phyloP scores from a whole-genome alignment of 805 yeast genomes.

The Cyberlindnera meyerae region DNA sequence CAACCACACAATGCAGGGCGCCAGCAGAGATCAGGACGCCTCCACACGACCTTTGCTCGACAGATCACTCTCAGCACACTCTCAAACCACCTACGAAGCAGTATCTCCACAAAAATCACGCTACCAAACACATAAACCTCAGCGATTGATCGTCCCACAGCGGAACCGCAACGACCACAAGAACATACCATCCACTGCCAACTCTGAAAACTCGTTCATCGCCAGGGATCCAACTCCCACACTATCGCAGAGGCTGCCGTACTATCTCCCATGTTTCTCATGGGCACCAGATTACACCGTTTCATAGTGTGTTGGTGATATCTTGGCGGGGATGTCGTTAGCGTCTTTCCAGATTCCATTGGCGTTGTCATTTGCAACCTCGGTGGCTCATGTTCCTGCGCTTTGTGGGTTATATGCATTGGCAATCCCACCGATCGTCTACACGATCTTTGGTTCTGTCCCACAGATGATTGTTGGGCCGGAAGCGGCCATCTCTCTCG shows the following conservation, averaged over 20 bases:
- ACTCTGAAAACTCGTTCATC: constrained; percentile 7
- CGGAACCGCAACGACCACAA: no score
- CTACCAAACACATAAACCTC: background rate
- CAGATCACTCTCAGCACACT: constrained; percentile 1
- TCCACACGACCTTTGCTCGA: constrained; percentile 10
- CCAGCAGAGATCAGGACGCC: constrained; percentile 1
- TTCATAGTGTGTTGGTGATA: constrained; percentile 47
- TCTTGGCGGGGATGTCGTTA: constrained; percentile 78
- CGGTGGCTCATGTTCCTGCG: constrained; percentile 81
- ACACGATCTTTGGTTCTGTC: constrained; percentile 75
- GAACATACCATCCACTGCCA: constrained; percentile 3
- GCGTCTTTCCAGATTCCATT: constrained; percentile 92
- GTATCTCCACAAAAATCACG: constrained; percentile 6
- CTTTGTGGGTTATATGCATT: constrained; percentile 73
- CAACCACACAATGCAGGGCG: no score
- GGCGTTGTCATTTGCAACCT: constrained; percentile 66
- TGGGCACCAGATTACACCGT: constrained; percentile 56
- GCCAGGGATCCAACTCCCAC: constrained; percentile 10
- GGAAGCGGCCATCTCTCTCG: constrained; percentile 80
- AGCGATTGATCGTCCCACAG: background rate
- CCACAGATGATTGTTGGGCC: constrained; percentile 92
- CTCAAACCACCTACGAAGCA: constrained; percentile 10
- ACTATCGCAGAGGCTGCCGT: constrained; percentile 38
- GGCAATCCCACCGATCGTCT: constrained; percentile 72
- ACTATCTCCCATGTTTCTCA: constrained; percentile 61